Evolutionary conservation across 2,329 filamentous ascomycete species (phyloP), one percentile per base, ranked within the genome.

Genomic region (Ascochyta viciae-villosae): DNA sequence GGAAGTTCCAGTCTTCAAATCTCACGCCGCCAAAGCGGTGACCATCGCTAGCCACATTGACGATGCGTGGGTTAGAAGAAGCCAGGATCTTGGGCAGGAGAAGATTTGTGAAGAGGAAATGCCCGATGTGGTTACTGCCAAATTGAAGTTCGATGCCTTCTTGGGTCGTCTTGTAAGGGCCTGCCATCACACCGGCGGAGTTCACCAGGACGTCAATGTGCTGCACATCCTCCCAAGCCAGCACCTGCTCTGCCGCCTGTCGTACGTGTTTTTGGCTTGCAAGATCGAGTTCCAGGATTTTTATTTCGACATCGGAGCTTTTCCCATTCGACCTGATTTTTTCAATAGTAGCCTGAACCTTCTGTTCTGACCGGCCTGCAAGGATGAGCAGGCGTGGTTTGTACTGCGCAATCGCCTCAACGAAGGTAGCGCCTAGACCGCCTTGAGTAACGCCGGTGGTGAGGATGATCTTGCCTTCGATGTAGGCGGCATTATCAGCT

Each of bases 51-150:
- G 71, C 64, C 26, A 82, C 56, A 58, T 79, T 81, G 27, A 82
- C 75, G 35, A 82, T 65, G 4, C 80, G 73, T 0, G 70, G 66
- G 3, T 31, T 59, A 1, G 61, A 51, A 0, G 76, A 56, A 2
- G 60, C 76, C 29, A 76, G 58, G 1, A 83, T 57, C 27, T 75
- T 75, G 0, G 79, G 76, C 39, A 80, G 64, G n/a, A 83, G 74
- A 16, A 82, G 71, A 34, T 78, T 77, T 0, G 67, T 71, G 45
- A 80, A 79, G 24, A 83, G 69, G 60, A 82, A 82, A 29, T 83
- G 79, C 0, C 80, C 78, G 12, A 84, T 58, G 56, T 83, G 77
- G 63, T 84, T 84, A n/a, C 77, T 76, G 7, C 77, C 80, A 3
- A 81, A 75, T 50, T 81, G 64, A 3, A 64, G 45, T 53, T 78